These are phyloP conservation scores for Helianthus tuberosus DNA, from an alignment of 129 eudicot species.

Conservation along the genomic window DNA sequence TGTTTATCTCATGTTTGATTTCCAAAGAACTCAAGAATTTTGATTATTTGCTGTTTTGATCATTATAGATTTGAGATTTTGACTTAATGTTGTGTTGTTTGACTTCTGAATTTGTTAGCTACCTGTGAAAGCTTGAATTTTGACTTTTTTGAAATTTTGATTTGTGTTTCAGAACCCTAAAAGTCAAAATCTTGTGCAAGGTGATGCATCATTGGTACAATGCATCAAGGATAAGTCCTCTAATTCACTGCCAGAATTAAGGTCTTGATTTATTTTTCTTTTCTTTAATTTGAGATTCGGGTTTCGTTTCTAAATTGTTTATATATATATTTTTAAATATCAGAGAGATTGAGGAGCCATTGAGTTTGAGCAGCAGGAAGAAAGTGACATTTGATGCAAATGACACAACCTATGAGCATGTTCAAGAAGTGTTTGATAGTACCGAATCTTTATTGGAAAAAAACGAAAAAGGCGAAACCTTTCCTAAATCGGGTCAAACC, in stretches of 20 bases:
- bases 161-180: conserved; percentile 48
- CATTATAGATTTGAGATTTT: not conserved
- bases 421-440: conserved; percentile 52
- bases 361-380: conserved; percentile 56
- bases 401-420: conserved; percentile 70
- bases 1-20: conserved; percentile 11
- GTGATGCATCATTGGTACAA: conserved; percentile 33
- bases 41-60: not conserved
- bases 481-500: conserved; percentile 26
- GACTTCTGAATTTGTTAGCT: not conserved
- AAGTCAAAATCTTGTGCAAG: conserved; percentile 40
- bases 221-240: conserved; percentile 24
- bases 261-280: conserved; percentile 39
- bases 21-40: not conserved
- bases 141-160: conserved; percentile 6
- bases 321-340: conserved; percentile 23
- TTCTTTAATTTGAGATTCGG: not conserved
- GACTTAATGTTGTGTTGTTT: not conserved
- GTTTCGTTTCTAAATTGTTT: not conserved
- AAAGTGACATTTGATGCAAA: conserved; percentile 84
- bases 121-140: not conserved
- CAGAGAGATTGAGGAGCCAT: conserved; percentile 50
- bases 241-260: conserved; percentile 40
- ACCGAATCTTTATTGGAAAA: conserved; percentile 59
- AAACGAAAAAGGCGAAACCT: conserved; percentile 42